Conservation (phyloP, 2,329 filamentous ascomycete species). For the Aspergillus novofumigatus region DNA sequence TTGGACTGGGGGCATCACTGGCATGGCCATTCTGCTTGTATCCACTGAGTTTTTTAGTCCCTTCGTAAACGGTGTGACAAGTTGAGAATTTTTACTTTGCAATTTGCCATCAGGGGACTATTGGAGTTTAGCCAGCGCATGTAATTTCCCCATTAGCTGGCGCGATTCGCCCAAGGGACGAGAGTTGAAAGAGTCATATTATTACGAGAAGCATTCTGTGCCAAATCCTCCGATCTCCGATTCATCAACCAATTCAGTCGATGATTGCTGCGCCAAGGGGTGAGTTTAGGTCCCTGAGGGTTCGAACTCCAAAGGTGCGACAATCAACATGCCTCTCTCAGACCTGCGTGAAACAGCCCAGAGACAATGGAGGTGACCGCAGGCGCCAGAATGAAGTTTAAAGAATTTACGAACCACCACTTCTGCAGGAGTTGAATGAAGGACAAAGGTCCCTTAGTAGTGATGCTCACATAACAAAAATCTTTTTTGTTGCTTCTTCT, state of each 20-base stretch:
- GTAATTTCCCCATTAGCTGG: not conserved
- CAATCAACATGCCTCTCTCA: not conserved
- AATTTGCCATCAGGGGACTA: not conserved
- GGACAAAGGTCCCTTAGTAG: not conserved
- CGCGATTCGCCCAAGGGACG: not conserved
- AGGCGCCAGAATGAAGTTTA: not conserved
- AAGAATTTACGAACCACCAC: not conserved
- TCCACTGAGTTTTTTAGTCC: not conserved
- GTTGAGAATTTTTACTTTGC: not conserved
- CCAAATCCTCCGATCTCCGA: not conserved
- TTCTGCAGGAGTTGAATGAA: not conserved
- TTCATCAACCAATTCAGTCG: not conserved
- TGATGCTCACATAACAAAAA: not conserved
- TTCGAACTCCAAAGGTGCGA: not conserved
- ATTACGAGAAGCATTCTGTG: not conserved
- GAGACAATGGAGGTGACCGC: constrained; percentile 6
- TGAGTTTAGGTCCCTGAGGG: not conserved
- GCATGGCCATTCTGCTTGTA: not conserved
- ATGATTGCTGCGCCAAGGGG: not conserved
- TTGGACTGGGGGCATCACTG: too few species aligned
- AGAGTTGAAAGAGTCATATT: not conserved
- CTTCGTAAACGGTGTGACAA: not conserved
- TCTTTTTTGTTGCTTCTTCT: too few species aligned
- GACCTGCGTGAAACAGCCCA: constrained; percentile 6
- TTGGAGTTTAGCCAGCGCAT: not conserved